Base-by-base conservation (phyloP, 192 early-diverging fungal species). In the Coemansia sp. region DNA sequence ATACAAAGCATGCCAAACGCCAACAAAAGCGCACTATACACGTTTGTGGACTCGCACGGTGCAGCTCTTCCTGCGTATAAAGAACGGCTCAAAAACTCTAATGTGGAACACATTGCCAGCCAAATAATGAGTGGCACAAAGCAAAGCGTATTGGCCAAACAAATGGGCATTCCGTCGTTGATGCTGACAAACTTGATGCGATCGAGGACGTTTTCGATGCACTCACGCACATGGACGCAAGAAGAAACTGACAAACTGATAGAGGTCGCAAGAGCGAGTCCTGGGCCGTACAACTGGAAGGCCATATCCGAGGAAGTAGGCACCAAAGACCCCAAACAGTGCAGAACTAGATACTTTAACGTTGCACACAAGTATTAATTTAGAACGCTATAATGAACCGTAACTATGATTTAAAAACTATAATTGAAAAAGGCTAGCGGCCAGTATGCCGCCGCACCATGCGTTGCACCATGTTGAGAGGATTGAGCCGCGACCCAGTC, bases 401-500 rank as follows among this genome's bases (percentile, higher is more conserved):
- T 42, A 11, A 42, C 15, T 11, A n/a, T 42, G 15, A 42, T 26
- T 54, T 25, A 26, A 54, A 28, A 54, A 31, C 5, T 23, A 52
- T 23, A 42, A 42, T 42, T 42, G 31, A 31, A 31, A 31, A 31
- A 7, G 31, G 4, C 8, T 54, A 73, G 6, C 64, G 64, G 14
- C 60, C 59, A 17, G 64, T 63, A 17, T 73, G 47, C 21, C 71
- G 52, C 12, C 63, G 64, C 8, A 67, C 56, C 60, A 73, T 66
- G 10, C 57, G 53, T 5, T 67, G 64, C 18, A 67, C 44, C 48
- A 55, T 28, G 25, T 17, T 58, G 7, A 67, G 31, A 12, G 65
- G 61, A 60, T 64, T 70, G 17, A 63, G 48, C n/a, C 61, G 14
- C 3, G 67, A 58, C 12, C 60, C 40, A 14, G 38, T 21, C 12